Percentiles rank a stretch among this genome's conserved stretches.
Conservation (phyloP, 1,139 yeast species). For the Geotrichum restrictum region DNA sequence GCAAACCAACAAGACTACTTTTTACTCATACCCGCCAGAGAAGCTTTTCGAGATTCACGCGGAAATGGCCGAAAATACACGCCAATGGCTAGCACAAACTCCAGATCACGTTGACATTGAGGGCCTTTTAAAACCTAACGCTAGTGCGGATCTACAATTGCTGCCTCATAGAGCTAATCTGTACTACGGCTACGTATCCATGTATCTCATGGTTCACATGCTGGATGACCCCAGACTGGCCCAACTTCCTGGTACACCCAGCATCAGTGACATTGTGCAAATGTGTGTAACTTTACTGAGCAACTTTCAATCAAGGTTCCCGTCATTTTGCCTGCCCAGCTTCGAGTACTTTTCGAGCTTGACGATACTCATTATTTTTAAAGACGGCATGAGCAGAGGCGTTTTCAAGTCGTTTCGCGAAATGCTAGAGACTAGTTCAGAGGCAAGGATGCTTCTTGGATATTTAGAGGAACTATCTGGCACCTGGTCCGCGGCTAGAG, state of each 20-base stretch:
- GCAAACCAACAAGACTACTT: slow-evolving; percentile 23
- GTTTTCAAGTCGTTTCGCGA: slow-evolving; percentile 12
- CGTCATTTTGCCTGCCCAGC: slow-evolving; percentile 20
- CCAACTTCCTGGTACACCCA: slow-evolving; percentile 9
- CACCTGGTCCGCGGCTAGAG: slow-evolving; percentile 24
- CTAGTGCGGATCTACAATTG: slow-evolving; percentile 7
- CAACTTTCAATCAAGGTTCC: slow-evolving; percentile 12
- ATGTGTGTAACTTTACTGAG: slow-evolving; percentile 19
- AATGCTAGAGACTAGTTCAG: slow-evolving; percentile 8
- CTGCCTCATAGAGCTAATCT: slow-evolving; percentile 25
- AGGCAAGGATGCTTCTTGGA: slow-evolving; percentile 20
- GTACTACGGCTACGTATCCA: slow-evolving; percentile 22
- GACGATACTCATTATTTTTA: slow-evolving; percentile 20
- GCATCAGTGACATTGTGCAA: slow-evolving; percentile 17
- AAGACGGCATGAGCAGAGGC: slow-evolving; percentile 16
- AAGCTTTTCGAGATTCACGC: slow-evolving; percentile 15
- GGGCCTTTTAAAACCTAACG: slow-evolving; percentile 16
- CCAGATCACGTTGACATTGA: slow-evolving; percentile 19
- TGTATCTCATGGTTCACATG: slow-evolving; percentile 9
- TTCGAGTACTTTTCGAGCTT: slow-evolving; percentile 25
- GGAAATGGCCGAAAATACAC: slow-evolving; percentile 16
- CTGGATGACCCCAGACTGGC: slow-evolving; percentile 17
- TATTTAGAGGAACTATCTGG: slow-evolving; percentile 21
- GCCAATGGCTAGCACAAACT: slow-evolving; percentile 21
- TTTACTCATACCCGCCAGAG: slow-evolving; percentile 12